A percentile compares a stretch with the other conserved stretches of the same genome.
phyloP scores from a whole-genome alignment of 345 rosid species.

The Syzygium jambos region DNA sequence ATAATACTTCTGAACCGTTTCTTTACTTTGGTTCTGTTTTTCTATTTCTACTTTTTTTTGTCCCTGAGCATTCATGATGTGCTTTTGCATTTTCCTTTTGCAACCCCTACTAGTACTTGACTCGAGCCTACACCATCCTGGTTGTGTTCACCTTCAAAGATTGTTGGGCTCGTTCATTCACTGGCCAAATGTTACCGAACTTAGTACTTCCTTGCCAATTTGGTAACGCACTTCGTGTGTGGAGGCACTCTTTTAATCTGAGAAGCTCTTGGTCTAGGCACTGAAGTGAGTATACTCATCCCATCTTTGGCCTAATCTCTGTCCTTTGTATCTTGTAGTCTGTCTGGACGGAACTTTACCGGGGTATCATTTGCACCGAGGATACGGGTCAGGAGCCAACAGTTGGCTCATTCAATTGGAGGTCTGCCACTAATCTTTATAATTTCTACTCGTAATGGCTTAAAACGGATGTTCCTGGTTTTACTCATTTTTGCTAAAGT shows the following conservation, averaged over 20 bases:
- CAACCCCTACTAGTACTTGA: background rate
- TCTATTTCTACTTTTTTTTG: background rate
- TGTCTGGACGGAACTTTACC: slow-evolving; percentile 43
- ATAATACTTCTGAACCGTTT: background rate
- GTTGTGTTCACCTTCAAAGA: background rate
- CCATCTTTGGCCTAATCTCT: background rate
- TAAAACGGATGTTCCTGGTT: background rate
- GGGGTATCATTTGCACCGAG: slow-evolving; percentile 38
- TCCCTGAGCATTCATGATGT: background rate
- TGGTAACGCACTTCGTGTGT: background rate
- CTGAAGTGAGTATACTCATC: background rate
- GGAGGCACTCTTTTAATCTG: background rate
- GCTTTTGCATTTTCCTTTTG: background rate
- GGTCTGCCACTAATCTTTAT: slow-evolving; percentile 8
- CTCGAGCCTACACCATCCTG: background rate
- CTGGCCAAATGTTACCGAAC: background rate
- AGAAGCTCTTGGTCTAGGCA: background rate
- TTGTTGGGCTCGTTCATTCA: background rate
- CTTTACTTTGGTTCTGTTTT: background rate
- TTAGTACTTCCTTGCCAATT: background rate
- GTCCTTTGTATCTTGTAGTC: slow-evolving; percentile 14
- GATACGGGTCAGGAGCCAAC: slow-evolving; percentile 32
- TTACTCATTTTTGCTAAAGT: background rate
- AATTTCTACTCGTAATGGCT: background rate
- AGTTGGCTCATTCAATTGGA: slow-evolving; percentile 47